Evolutionary conservation across 352 stramenopile genomes (phyloP).

Genomic region (Phytophthora agathidicida): DNA sequence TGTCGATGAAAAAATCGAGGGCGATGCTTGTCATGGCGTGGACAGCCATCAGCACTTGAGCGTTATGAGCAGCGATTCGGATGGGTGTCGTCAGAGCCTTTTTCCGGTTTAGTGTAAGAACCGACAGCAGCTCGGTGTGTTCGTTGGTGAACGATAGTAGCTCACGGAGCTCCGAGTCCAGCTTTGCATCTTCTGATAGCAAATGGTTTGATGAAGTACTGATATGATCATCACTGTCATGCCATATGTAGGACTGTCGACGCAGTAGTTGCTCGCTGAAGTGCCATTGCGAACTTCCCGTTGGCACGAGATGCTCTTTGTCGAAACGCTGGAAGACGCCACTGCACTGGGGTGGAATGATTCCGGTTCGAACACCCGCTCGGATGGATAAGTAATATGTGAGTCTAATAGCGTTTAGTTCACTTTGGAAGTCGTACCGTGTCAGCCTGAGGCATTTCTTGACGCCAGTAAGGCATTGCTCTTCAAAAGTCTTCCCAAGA

Average conservation of each 20-base stretch:
- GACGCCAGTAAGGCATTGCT: constrained; percentile 16
- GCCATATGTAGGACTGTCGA: constrained; percentile 1
- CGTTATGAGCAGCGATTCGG: constrained; percentile 37
- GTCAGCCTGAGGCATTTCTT: constrained; percentile 44
- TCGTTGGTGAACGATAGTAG: constrained; percentile 35
- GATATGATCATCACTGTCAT: constrained; percentile 2
- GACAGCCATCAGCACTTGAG: constrained; percentile 33
- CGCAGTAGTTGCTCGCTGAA: not conserved
- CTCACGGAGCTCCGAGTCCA: constrained; percentile 33
- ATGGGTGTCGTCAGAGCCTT: constrained; percentile 39
- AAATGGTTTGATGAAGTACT: constrained; percentile 6
- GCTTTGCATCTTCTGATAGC: constrained; percentile 7
- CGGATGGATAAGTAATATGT: constrained; percentile 50
- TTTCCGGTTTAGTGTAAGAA: constrained; percentile 49
- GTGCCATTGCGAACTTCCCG: constrained; percentile 14
- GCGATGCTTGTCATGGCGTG: constrained; percentile 44
- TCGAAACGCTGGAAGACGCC: constrained; percentile 43
- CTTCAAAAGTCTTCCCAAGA: constrained; percentile 5
- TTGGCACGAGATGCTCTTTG: constrained; percentile 34
- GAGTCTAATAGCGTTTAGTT: constrained; percentile 37
- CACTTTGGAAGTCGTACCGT: constrained; percentile 50
- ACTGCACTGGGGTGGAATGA: constrained; percentile 47
- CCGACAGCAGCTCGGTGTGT: constrained; percentile 34
- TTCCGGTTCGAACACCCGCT: constrained; percentile 43
- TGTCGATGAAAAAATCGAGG: constrained; percentile 50